Evolutionary conservation across 306 rosid species (phyloP).

Genomic region (Citrullus amarus): DNA sequence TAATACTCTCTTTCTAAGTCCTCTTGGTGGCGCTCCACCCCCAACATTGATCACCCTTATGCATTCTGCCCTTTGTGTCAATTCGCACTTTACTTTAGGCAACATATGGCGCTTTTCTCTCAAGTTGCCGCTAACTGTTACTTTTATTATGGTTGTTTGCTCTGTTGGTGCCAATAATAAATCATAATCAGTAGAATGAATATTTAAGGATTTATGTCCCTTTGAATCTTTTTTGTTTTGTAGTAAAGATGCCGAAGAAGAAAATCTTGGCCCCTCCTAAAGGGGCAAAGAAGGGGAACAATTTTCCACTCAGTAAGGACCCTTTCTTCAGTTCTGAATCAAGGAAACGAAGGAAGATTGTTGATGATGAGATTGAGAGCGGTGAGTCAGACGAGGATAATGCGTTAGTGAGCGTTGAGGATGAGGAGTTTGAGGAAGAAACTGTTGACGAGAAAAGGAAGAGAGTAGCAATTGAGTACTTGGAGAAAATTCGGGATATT

Average conservation of each 20-base stretch:
- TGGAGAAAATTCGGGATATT: constrained; percentile 29
- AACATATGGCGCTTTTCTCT: neutral
- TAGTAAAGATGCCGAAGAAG: constrained; percentile 24
- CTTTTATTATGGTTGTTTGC: neutral
- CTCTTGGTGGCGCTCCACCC: too few relatives aligned
- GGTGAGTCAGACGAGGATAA: constrained; percentile 46
- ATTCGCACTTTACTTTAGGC: too few relatives aligned
- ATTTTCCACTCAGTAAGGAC: constrained; percentile 22
- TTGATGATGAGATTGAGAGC: constrained; percentile 45
- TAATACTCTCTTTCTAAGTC: too few relatives aligned
- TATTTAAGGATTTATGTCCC: neutral
- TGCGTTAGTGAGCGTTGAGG: constrained; percentile 19
- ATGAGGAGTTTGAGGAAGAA: constrained; percentile 28
- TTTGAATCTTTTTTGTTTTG: neutral
- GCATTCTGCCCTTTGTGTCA: too few relatives aligned
- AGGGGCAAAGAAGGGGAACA: constrained; percentile 20
- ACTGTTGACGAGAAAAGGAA: constrained; percentile 61
- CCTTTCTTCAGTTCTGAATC: constrained; percentile 48
- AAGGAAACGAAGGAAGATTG: constrained; percentile 40
- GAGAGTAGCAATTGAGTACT: constrained; percentile 40
- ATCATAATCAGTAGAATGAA: neutral
- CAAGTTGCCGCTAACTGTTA: neutral
- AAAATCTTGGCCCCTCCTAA: constrained; percentile 22
- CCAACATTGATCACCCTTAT: too few relatives aligned
- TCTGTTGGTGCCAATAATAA: neutral